These are phyloP conservation scores for Galerina sulciceps DNA, from an alignment of 768 basidiomycete genomes.

Conservation along the genomic window DNA sequence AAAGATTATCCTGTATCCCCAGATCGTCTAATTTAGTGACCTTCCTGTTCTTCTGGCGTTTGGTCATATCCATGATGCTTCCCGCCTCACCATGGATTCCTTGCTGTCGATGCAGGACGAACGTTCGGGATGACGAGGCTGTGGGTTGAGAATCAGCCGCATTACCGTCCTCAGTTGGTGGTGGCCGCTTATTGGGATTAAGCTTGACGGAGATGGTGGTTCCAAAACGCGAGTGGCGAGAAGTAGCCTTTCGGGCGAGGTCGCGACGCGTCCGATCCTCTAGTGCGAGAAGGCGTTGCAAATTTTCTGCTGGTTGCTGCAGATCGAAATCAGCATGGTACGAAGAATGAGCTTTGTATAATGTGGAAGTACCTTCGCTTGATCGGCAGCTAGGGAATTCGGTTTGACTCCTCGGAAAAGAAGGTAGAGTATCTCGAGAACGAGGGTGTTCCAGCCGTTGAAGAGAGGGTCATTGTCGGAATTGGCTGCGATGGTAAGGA, in stretches of 20 bases:
- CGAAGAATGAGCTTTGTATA: slow-evolving; percentile 5
- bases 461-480: slow-evolving; percentile 76
- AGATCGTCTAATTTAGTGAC: slow-evolving; percentile 69
- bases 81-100: slow-evolving; percentile 74
- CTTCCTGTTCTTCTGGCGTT: slow-evolving; percentile 64
- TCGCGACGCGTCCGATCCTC: slow-evolving; percentile 73
- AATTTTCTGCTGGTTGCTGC: slow-evolving; percentile 69
- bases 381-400: slow-evolving; percentile 55
- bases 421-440: slow-evolving; percentile 93
- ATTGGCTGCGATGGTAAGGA: slow-evolving; percentile 88
- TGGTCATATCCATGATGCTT: slow-evolving; percentile 71
- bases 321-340: slow-evolving; percentile 8
- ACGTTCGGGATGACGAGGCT: slow-evolving; percentile 46
- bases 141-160: slow-evolving; percentile 27
- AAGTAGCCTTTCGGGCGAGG: slow-evolving; percentile 56
- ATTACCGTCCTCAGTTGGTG: slow-evolving; percentile 18
- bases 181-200: slow-evolving; percentile 54
- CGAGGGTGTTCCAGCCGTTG: slow-evolving; percentile 84
- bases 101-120: slow-evolving; percentile 85
- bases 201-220: slow-evolving; percentile 88
- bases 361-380: slow-evolving; percentile 56
- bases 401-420: slow-evolving; percentile 84
- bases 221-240: slow-evolving; percentile 95
- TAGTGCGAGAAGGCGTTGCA: slow-evolving; percentile 75
- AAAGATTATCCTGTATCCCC: slow-evolving; percentile 67